phyloP scores from a whole-genome alignment of 495 filamentous ascomycete species.

The Aspergillus ostianus region DNA sequence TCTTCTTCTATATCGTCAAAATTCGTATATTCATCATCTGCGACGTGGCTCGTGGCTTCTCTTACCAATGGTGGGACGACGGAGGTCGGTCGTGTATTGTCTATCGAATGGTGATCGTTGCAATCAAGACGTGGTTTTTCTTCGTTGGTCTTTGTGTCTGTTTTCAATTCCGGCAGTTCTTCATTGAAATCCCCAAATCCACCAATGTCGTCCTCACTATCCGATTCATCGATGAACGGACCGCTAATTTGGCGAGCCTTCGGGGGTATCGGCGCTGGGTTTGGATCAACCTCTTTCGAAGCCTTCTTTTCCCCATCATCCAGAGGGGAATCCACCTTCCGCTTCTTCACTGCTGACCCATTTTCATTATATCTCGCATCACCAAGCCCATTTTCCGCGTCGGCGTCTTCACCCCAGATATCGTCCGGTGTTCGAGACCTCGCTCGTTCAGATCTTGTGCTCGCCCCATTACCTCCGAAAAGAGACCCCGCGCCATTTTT shows the following conservation, averaged over 20 bases:
- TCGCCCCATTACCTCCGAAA: slow-evolving; percentile 5
- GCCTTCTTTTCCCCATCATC: slow-evolving; percentile 20
- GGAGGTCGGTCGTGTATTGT: slow-evolving; percentile 33
- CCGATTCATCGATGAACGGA: slow-evolving; percentile 68
- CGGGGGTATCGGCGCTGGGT: slow-evolving; percentile 4
- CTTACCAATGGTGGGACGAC: slow-evolving; percentile 48
- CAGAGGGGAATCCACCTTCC: slow-evolving; percentile 33
- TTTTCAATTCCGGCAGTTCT: not conserved
- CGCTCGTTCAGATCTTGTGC: not conserved
- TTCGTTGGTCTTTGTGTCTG: slow-evolving; percentile 5
- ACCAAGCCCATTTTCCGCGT: slow-evolving; percentile 18
- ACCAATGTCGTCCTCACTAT: slow-evolving; percentile 57
- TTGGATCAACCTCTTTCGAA: slow-evolving; percentile 11
- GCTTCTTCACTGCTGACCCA: slow-evolving; percentile 34
- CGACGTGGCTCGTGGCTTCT: slow-evolving; percentile 55
- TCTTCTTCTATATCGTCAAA: slow-evolving; percentile 66
- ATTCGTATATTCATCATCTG: slow-evolving; percentile 60
- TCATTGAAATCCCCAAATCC: slow-evolving; percentile 24
- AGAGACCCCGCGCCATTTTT: slow-evolving; percentile 25
- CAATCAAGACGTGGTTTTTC: slow-evolving; percentile 13
- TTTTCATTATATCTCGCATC: slow-evolving; percentile 30
- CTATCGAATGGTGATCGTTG: slow-evolving; percentile 43
- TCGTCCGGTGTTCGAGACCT: slow-evolving; percentile 35
- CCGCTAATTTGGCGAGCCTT: slow-evolving; percentile 32
- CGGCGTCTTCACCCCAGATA: slow-evolving; percentile 32